Evolutionary conservation across 352 stramenopile species (phyloP), one percentile per base, ranked within the genome.

Genomic region (Globisporangium splendens): DNA sequence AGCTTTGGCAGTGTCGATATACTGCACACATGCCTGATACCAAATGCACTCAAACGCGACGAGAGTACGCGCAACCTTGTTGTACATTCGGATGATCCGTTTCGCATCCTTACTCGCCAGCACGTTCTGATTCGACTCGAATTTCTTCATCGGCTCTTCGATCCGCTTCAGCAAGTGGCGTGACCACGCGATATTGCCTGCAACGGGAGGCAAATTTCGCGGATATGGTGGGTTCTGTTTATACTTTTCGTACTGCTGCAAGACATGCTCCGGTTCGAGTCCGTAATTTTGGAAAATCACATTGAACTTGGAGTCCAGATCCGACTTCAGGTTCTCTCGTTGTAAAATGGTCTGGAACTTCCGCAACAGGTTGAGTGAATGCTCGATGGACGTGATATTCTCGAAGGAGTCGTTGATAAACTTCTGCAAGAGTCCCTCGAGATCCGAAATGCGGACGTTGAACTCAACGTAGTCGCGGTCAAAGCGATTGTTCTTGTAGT

Each of bases 211-310:
- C 28, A 99, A 60, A 60, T 99, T 99, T 8, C 97, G 88, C 22
- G 96, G 91, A 41, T 99, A 98, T 17, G 96, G 96, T 50, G 96
- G 96, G 54, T 97, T 97, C 56, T 98, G 91, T 67, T 99, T 99
- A 72, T 99, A 90, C 65, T 98, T 98, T 50, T 99, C 96, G 63
- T 99, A 99, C 49, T 99, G 91, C 69, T 98, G 89, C 50, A 99
- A 83, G 3, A 99, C 96, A 61, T 98, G 93, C 72, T 99, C 96
- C 2, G 99, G 85, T 64, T 99, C 97, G 20, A 98, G 69, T 5
- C 96, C 96, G 62, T 99, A 99, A 68, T 99, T 99, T 69, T 99
- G 95, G 65, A 98, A 99, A 57, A 99, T 99, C 46, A 99, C 96
- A 70, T 98, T 98, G 50, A 99, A 96, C 71, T 99, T 99, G 21